Conservation (phyloP, 2,329 filamentous ascomycete genomes). For the Penicillium corylophilum region DNA sequence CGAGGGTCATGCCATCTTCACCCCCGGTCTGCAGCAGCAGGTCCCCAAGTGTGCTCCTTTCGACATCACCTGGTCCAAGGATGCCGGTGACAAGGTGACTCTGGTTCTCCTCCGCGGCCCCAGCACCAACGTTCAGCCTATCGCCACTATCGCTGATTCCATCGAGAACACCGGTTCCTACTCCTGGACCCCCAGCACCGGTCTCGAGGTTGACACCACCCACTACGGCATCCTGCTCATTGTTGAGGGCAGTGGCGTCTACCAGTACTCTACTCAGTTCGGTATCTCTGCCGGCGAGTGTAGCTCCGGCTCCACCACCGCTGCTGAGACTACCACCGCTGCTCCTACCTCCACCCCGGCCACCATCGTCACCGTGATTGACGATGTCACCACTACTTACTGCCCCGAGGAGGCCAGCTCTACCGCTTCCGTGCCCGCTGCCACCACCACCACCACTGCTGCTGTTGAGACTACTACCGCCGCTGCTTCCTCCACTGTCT, state of each 20-base stretch:
- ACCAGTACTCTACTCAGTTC: conserved; percentile 64
- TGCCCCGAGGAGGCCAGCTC: conserved; percentile 11
- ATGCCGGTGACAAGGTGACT: conserved; percentile 46
- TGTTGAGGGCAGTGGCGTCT: conserved; percentile 58
- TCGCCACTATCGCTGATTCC: conserved; percentile 52
- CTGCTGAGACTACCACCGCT: conserved; percentile 16
- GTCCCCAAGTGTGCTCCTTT: conserved; percentile 58
- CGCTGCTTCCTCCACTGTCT: conserved; percentile 10
- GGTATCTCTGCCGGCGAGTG: conserved; percentile 47
- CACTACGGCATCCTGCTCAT: conserved; percentile 64
- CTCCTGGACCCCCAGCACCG: conserved; percentile 53
- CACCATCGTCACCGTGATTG: conserved; percentile 1
- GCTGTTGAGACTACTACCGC: conserved; percentile 5
- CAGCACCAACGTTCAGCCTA: conserved; percentile 52
- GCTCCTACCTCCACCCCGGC: conserved; percentile 7
- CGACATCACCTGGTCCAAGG: conserved; percentile 58
- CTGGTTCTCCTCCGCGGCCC: conserved; percentile 62
- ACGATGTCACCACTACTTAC: conserved; percentile 10
- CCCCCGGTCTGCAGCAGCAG: conserved; percentile 52
- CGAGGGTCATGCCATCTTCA: conserved; percentile 56
- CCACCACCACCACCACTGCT: conserved; percentile 19
- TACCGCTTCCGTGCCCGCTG: not conserved
- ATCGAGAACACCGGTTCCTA: conserved; percentile 58
- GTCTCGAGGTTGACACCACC: conserved; percentile 49
- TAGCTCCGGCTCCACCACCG: conserved; percentile 15